These are phyloP conservation scores for Raphanus hybrid DNA, from an alignment of 441 rosid species.

Conservation along the genomic window DNA sequence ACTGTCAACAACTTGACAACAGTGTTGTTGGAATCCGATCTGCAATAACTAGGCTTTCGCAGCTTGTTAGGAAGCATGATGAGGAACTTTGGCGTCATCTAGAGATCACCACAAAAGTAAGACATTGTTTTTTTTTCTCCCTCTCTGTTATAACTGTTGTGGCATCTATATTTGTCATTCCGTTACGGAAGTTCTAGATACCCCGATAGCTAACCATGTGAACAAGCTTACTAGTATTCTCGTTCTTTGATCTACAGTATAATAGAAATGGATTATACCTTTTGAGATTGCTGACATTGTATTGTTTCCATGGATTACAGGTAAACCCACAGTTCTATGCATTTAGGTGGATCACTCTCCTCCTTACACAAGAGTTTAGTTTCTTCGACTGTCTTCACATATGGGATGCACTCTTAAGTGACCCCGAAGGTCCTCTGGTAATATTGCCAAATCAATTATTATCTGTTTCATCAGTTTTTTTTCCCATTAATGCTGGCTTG, in stretches of 20 bases:
- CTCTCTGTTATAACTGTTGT: neutral
- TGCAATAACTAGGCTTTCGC: constrained; percentile 83
- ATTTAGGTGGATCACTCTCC: constrained; percentile 98
- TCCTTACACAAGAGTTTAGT: constrained; percentile 93
- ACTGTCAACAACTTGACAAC: constrained; percentile 98
- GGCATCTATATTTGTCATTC: constrained; percentile 12
- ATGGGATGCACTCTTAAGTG: constrained; percentile 97
- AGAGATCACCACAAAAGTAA: constrained; percentile 94
- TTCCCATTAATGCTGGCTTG: neutral
- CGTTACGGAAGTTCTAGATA: neutral
- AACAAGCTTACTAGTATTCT: constrained; percentile 11
- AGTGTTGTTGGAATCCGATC: constrained; percentile 95
- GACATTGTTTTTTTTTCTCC: constrained; percentile 22
- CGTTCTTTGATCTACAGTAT: neutral
- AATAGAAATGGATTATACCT: constrained; percentile 1
- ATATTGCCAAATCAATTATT: constrained; percentile 11
- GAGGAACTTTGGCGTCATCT: constrained; percentile 99
- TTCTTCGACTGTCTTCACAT: constrained; percentile 88
- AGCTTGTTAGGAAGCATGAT: constrained; percentile 87
- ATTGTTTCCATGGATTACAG: constrained; percentile 50
- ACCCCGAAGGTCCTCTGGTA: constrained; percentile 97
- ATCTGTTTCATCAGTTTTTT: constrained; percentile 11
- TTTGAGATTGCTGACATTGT: constrained; percentile 26
- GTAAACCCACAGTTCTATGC: constrained; percentile 97
- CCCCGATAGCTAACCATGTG: neutral